A percentile compares a stretch with the other conserved stretches of the same genome.
Conservation (phyloP, 2,329 filamentous ascomycete species). For the Fusarium sulawesiense region DNA sequence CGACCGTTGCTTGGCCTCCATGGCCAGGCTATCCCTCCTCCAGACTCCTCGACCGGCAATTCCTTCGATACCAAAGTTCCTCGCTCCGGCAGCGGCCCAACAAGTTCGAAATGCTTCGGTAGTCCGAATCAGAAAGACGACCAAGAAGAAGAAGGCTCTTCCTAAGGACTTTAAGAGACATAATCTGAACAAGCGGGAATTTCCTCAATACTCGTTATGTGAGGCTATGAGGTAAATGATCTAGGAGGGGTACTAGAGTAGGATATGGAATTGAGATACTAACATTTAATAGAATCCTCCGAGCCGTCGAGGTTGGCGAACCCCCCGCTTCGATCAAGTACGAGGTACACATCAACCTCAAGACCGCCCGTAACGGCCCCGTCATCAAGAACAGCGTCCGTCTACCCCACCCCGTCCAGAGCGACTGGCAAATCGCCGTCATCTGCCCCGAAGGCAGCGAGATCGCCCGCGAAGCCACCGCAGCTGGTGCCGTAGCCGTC, state of each 20-base stretch:
- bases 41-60: constrained; percentile 56
- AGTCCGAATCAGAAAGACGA: constrained; percentile 62
- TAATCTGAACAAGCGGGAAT: constrained; percentile 72
- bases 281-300: constrained; percentile 75
- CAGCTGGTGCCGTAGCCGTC: constrained; percentile 82
- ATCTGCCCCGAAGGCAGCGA: constrained; percentile 86
- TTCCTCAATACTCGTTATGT: constrained; percentile 78
- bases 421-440: constrained; percentile 88
- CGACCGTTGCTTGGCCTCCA: constrained; percentile 65
- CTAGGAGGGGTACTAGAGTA: no score
- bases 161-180: constrained; percentile 76
- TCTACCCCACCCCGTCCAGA: constrained; percentile 89
- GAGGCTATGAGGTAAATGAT: constrained; percentile 82
- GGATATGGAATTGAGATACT: background rate
- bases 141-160: constrained; percentile 67
- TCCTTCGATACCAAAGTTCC: constrained; percentile 60
- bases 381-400: constrained; percentile 88
- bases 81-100: constrained; percentile 58
- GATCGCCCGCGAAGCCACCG: constrained; percentile 77
- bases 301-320: constrained; percentile 89
- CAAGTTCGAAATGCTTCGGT: constrained; percentile 58
- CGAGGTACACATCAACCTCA: constrained; percentile 85
- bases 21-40: constrained; percentile 63
- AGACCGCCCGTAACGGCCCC: constrained; percentile 85
- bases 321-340: constrained; percentile 82